Evolutionary conservation across 768 basidiomycete genomes (phyloP).

Genomic region (Hericium erinaceus): DNA sequence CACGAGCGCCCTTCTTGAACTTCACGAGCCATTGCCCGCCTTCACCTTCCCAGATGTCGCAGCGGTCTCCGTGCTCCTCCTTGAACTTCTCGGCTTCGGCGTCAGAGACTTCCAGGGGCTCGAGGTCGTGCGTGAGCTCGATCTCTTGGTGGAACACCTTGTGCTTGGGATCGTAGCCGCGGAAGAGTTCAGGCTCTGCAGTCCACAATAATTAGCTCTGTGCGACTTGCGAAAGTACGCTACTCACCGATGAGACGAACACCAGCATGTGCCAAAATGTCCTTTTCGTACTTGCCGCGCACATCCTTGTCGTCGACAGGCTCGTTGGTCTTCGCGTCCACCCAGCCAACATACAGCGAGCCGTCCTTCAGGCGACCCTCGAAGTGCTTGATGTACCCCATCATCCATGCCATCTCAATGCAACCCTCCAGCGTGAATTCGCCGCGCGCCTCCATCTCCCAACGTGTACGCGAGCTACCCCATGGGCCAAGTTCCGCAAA

Average conservation of each 20-base stretch:
- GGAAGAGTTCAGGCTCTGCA: slow-evolving; percentile 93
- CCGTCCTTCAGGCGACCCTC: slow-evolving; percentile 96
- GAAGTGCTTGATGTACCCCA: slow-evolving; percentile 98
- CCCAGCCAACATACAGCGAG: slow-evolving; percentile 94
- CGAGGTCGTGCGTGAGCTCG: slow-evolving; percentile 92
- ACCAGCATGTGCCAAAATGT: slow-evolving; percentile 84
- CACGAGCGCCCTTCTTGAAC: slow-evolving; percentile 94
- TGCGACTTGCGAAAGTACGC: not conserved
- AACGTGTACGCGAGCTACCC: slow-evolving; percentile 77
- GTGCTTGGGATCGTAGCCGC: slow-evolving; percentile 94
- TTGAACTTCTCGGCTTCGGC: slow-evolving; percentile 93
- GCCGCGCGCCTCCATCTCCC: slow-evolving; percentile 99
- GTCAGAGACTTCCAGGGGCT: slow-evolving; percentile 88
- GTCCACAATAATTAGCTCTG: not conserved
- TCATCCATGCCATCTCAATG: slow-evolving; percentile 98
- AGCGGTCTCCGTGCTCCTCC: slow-evolving; percentile 92
- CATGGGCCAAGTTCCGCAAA: slow-evolving; percentile 97
- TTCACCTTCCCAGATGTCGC: slow-evolving; percentile 88
- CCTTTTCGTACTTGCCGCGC: slow-evolving; percentile 87
- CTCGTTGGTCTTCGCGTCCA: slow-evolving; percentile 86
- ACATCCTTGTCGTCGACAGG: slow-evolving; percentile 99
- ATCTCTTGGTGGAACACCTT: slow-evolving; percentile 97
- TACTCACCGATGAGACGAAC: slow-evolving; percentile 74
- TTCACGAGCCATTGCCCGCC: slow-evolving; percentile 97
- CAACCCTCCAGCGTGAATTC: slow-evolving; percentile 95